Percentiles rank a stretch among this genome's conserved stretches.
These are phyloP conservation scores for Hypocrella siamensis DNA, from an alignment of 2,329 filamentous ascomycete genomes.

Conservation along the genomic window DNA sequence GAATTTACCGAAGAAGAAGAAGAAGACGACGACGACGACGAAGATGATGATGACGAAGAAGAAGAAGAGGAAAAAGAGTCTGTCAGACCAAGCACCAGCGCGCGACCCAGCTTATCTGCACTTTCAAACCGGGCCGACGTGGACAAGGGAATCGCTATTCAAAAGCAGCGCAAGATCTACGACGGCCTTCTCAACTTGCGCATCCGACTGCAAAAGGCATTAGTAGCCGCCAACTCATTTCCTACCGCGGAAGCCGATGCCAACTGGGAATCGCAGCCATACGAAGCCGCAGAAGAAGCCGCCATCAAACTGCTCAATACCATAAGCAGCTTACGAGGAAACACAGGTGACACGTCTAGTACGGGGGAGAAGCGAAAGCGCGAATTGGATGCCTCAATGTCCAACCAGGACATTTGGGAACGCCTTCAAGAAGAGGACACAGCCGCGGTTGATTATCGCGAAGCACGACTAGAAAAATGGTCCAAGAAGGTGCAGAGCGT, in stretches of 20 bases:
- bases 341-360: conserved; percentile 32
- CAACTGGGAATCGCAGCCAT: conserved; percentile 34
- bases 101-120: conserved; percentile 17
- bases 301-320: conserved; percentile 76
- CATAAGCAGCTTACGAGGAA: conserved; percentile 52
- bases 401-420: conserved; percentile 55
- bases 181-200: conserved; percentile 79
- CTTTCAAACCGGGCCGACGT: conserved; percentile 38
- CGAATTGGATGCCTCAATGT: conserved; percentile 33
- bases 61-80: neutral
- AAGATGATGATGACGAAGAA: conserved; percentile 6
- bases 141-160: conserved; percentile 74
- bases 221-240: conserved; percentile 69
- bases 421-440: conserved; percentile 53
- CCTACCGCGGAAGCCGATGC: conserved; percentile 24
- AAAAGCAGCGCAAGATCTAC: conserved; percentile 70
- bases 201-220: conserved; percentile 83
- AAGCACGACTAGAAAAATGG: conserved; percentile 76
- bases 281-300: conserved; percentile 66
- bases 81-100: conserved; percentile 10
- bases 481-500: conserved; percentile 51
- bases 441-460: conserved; percentile 42
- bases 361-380: conserved; percentile 48
- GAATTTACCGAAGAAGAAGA: conserved; percentile 18
- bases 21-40: conserved; percentile 16